A percentile compares a stretch with the other conserved stretches of the same genome.
Conservation (phyloP, 352 stramenopile genomes). For the Pythium utonaiense region DNA sequence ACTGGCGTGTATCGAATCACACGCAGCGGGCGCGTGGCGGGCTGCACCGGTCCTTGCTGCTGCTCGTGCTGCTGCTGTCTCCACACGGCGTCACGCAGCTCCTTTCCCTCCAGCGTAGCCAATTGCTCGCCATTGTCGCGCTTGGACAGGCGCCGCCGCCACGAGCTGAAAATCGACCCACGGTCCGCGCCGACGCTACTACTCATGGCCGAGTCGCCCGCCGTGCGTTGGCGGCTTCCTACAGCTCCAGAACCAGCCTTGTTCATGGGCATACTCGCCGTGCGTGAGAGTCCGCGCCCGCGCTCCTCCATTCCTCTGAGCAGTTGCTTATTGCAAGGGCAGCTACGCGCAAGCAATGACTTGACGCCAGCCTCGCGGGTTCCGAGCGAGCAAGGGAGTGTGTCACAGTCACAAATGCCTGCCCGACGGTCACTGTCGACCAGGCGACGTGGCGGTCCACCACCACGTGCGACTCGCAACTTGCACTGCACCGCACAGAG, state of each 20-base stretch:
- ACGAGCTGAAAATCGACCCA: conserved; percentile 18
- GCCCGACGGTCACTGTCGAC: too few species aligned
- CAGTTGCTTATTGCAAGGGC: background rate
- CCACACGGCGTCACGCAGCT: conserved; percentile 26
- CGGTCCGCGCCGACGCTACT: background rate
- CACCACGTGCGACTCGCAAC: too few species aligned
- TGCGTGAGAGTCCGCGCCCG: conserved; percentile 5
- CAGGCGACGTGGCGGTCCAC: background rate
- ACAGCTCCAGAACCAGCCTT: background rate
- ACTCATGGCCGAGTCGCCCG: background rate
- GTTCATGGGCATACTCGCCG: conserved; percentile 15
- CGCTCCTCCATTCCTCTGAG: conserved; percentile 8
- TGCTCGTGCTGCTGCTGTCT: conserved; percentile 19
- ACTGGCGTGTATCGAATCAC: conserved; percentile 23
- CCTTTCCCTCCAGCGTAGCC: conserved; percentile 15
- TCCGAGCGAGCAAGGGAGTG: too few species aligned
- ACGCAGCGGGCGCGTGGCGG: conserved; percentile 12
- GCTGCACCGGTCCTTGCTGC: background rate
- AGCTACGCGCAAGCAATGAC: too few species aligned
- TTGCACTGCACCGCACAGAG: too few species aligned
- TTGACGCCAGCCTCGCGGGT: too few species aligned
- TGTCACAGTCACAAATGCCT: background rate
- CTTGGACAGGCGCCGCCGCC: conserved; percentile 12
- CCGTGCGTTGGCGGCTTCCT: too few species aligned
- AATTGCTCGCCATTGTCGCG: background rate